These are phyloP conservation scores for Penicillium argentinense DNA, from an alignment of 495 filamentous ascomycete species.

Conservation along the genomic window DNA sequence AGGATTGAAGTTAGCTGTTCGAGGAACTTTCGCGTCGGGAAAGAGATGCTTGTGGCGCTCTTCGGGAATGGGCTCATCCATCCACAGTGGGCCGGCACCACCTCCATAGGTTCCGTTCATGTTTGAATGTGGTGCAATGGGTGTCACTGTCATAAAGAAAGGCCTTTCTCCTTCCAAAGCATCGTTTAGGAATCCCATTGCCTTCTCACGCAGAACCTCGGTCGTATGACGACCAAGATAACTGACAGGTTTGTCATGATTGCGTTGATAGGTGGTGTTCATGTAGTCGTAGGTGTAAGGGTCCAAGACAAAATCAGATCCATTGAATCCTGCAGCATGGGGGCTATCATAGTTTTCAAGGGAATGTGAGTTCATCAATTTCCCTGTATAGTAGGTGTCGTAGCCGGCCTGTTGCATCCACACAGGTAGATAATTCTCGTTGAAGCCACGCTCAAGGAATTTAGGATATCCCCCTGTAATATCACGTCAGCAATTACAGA, in stretches of 20 bases:
- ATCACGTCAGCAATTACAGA: background rate
- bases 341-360: slow-evolving; percentile 54
- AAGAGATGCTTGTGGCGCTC: slow-evolving; percentile 8
- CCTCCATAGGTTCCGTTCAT: slow-evolving; percentile 33
- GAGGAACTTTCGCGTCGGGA: slow-evolving; percentile 2
- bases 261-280: slow-evolving; percentile 57
- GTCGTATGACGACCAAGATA: slow-evolving; percentile 50
- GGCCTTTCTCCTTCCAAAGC: slow-evolving; percentile 41
- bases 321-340: slow-evolving; percentile 48
- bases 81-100: too few relatives aligned
- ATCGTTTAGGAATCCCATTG: slow-evolving; percentile 54
- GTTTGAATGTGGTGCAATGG: slow-evolving; percentile 56
- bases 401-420: slow-evolving; percentile 66
- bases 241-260: slow-evolving; percentile 48
- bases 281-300: slow-evolving; percentile 64
- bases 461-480: slow-evolving; percentile 62
- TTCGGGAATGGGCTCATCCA: background rate
- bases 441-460: slow-evolving; percentile 57
- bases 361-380: slow-evolving; percentile 61
- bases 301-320: slow-evolving; percentile 60
- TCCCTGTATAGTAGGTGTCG: slow-evolving; percentile 66
- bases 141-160: slow-evolving; percentile 60
- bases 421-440: slow-evolving; percentile 59
- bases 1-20: slow-evolving; percentile 19
- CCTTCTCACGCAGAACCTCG: slow-evolving; percentile 56